Percentiles rank a stretch among this genome's conserved stretches.
Evolutionary conservation across 768 basidiomycete genomes (phyloP).

Genomic region (Suillus discolor): DNA sequence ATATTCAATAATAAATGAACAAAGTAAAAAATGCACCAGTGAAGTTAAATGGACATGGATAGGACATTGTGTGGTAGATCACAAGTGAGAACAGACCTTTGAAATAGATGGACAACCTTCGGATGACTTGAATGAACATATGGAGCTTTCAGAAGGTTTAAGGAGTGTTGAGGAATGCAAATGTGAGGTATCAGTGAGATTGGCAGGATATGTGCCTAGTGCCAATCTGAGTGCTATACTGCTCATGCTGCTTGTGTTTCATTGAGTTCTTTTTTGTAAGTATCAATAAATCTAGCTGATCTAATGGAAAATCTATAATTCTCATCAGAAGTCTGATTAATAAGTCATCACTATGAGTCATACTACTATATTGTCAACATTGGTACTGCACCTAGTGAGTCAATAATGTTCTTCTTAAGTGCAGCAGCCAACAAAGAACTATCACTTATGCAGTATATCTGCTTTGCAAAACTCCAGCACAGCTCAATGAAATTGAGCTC

Average conservation of each 20-base stretch:
- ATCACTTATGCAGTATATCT: constrained; percentile 30
- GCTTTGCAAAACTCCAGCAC: constrained; percentile 40
- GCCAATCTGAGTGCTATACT: too few species aligned
- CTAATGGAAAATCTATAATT: constrained; percentile 27
- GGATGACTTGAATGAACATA: too few species aligned
- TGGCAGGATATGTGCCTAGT: too few species aligned
- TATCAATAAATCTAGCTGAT: constrained; percentile 26
- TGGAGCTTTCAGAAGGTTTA: too few species aligned
- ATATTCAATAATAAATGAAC: too few species aligned
- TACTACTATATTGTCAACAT: constrained; percentile 6
- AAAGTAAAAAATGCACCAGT: too few species aligned
- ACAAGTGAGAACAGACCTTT: too few species aligned
- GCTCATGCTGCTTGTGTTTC: constrained; percentile 27
- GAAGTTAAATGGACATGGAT: too few species aligned
- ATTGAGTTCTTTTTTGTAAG: constrained; percentile 25
- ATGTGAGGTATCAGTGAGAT: too few species aligned
- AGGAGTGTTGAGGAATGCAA: too few species aligned
- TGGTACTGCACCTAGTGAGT: constrained; percentile 16
- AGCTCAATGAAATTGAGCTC: constrained; percentile 43
- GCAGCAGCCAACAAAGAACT: constrained; percentile 33
- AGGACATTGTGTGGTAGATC: too few species aligned
- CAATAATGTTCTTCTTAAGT: constrained; percentile 21
- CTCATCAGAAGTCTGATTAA: neutral
- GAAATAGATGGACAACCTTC: too few species aligned
- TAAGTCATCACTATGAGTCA: neutral